phyloP scores from a whole-genome alignment of 164 flowering plant genomes.

The Pachysandra terminalis region DNA sequence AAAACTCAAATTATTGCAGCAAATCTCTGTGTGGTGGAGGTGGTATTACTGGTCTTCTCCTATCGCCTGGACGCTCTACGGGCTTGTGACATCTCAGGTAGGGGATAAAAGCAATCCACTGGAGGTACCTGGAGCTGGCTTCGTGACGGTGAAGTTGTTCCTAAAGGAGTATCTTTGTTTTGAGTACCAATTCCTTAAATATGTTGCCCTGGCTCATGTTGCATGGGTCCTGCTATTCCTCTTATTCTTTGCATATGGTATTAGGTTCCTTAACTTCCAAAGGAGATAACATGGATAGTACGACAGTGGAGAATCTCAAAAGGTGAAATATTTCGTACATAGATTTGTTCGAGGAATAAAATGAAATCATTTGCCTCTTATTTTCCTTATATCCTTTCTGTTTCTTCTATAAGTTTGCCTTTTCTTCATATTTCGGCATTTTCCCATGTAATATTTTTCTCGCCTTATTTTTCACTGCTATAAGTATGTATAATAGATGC shows the following conservation, averaged over 20 bases:
- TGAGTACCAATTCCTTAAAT: slow-evolving; percentile 33
- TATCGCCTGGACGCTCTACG: too few species aligned
- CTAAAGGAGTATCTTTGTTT: slow-evolving; percentile 23
- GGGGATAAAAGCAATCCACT: slow-evolving; percentile 20
- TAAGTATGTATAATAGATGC: too few species aligned
- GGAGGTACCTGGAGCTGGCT: slow-evolving; percentile 22
- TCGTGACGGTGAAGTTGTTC: slow-evolving; percentile 27
- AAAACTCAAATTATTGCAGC: slow-evolving; percentile 21
- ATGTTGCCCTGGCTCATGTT: slow-evolving; percentile 38
- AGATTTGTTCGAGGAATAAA: too few species aligned
- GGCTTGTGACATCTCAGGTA: too few species aligned
- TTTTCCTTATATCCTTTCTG: too few species aligned
- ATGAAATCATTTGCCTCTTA: too few species aligned
- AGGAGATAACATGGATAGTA: slow-evolving; percentile 29
- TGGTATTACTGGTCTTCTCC: slow-evolving; percentile 63
- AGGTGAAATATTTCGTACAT: too few species aligned
- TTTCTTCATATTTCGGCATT: too few species aligned
- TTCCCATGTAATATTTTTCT: too few species aligned
- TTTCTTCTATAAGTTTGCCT: too few species aligned
- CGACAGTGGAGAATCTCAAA: background rate
- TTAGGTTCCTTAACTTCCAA: slow-evolving; percentile 51
- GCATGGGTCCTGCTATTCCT: slow-evolving; percentile 37
- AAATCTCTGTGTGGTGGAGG: slow-evolving; percentile 58
- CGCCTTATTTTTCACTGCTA: too few species aligned
- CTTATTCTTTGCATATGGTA: slow-evolving; percentile 43